These are phyloP conservation scores for Lonicera japonica DNA, from an alignment of 129 eudicot genomes.

Conservation along the genomic window DNA sequence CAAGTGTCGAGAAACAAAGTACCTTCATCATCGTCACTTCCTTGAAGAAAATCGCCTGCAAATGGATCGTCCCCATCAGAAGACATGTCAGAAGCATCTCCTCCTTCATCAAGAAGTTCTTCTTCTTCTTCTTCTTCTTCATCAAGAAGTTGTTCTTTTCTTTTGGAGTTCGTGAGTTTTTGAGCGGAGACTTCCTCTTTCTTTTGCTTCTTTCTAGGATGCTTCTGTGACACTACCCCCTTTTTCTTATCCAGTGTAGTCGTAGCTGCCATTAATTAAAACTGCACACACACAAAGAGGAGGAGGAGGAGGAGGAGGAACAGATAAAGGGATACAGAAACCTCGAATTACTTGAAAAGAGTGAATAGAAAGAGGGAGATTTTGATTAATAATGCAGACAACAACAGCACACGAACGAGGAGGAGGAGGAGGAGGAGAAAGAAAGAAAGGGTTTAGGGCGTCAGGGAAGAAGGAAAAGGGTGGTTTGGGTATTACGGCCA, in stretches of 20 bases:
- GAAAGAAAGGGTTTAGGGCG: too few species aligned
- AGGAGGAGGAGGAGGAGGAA: too few species aligned
- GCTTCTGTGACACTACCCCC: slow-evolving; percentile 27
- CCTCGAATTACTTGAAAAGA: too few species aligned
- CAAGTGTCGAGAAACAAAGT: neutral
- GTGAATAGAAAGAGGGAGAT: too few species aligned
- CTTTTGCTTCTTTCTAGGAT: slow-evolving; percentile 45
- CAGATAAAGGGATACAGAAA: too few species aligned
- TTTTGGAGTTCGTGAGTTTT: slow-evolving; percentile 26
- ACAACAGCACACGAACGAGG: too few species aligned
- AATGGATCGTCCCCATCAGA: slow-evolving; percentile 65
- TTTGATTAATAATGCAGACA: too few species aligned
- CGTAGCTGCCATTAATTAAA: slow-evolving; percentile 48
- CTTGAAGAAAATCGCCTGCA: slow-evolving; percentile 52
- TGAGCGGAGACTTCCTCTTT: slow-evolving; percentile 18
- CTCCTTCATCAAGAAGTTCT: slow-evolving; percentile 25
- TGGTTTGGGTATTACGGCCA: too few species aligned
- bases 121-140: slow-evolving; percentile 27
- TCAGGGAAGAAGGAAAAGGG: too few species aligned
- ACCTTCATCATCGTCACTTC: slow-evolving; percentile 60
- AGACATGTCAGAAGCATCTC: slow-evolving; percentile 45
- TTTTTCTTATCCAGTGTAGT: slow-evolving; percentile 16
- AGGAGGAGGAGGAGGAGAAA: too few species aligned
- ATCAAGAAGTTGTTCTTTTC: too few species aligned
- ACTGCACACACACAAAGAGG: neutral